phyloP scores from a whole-genome alignment of 805 yeast genomes.

The Kluyveromyces siamensis region DNA sequence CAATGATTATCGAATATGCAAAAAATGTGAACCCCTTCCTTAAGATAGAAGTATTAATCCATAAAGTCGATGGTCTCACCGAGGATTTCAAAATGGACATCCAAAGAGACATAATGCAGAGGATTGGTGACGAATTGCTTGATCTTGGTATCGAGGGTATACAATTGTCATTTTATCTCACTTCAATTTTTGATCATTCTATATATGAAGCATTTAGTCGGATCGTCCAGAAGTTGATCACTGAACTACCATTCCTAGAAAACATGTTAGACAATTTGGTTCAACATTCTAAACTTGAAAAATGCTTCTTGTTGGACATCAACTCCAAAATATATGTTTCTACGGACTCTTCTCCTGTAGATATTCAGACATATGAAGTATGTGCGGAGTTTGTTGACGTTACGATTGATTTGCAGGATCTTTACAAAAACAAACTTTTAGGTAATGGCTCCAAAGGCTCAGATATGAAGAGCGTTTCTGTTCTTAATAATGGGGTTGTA shows the following conservation, averaged over 20 bases:
- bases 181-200: constrained; percentile 92
- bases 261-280: constrained; percentile 82
- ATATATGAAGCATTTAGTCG: constrained; percentile 92
- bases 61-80: constrained; percentile 89
- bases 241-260: constrained; percentile 81
- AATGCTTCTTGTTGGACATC: constrained; percentile 85
- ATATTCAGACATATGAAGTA: constrained; percentile 89
- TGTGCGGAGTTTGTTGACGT: constrained; percentile 97
- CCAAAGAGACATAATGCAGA: constrained; percentile 91
- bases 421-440: constrained; percentile 36
- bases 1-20: constrained; percentile 82
- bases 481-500: constrained; percentile 73
- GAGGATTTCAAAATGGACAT: constrained; percentile 94
- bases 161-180: constrained; percentile 81
- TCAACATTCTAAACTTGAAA: constrained; percentile 83
- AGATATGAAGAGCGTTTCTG: constrained; percentile 55
- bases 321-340: constrained; percentile 92
- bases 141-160: constrained; percentile 89
- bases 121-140: constrained; percentile 85
- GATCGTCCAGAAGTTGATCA: constrained; percentile 83
- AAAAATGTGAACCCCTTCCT: constrained; percentile 74
- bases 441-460: constrained; percentile 6
- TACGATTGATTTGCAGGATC: constrained; percentile 75
- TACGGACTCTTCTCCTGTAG: constrained; percentile 93
- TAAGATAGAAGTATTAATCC: constrained; percentile 87